These are phyloP conservation scores for Oryza longistaminata DNA, from an alignment of 176 grass and related monocot species.

Conservation along the genomic window DNA sequence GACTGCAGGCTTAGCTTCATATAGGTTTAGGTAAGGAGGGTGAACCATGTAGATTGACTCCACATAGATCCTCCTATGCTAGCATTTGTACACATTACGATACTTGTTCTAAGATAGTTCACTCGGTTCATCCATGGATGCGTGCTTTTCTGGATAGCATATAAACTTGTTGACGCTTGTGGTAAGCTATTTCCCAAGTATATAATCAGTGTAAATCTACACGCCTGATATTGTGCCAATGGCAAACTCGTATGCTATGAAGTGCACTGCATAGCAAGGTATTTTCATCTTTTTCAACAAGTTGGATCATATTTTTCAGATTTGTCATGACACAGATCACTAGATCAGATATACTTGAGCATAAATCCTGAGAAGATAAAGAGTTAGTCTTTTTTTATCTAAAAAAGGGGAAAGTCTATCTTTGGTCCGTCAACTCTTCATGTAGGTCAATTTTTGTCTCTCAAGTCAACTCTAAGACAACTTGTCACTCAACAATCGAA, in stretches of 20 bases:
- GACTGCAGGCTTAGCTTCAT: not conserved
- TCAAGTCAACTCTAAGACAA: too few relatives aligned
- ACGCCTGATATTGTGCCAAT: not conserved
- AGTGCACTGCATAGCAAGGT: slow-evolving; percentile 8
- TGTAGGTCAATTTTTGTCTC: too few relatives aligned
- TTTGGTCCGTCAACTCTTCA: too few relatives aligned
- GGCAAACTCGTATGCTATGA: not conserved
- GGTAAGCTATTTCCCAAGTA: not conserved
- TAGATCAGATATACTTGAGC: not conserved
- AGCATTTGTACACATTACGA: slow-evolving; percentile 22
- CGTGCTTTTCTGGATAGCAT: not conserved
- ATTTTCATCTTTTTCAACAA: not conserved
- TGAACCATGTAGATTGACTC: not conserved
- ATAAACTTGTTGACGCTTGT: not conserved
- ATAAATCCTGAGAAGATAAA: not conserved
- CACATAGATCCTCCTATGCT: slow-evolving; percentile 9
- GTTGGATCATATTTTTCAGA: not conserved
- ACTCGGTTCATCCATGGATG: not conserved
- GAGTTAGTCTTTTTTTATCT: not conserved
- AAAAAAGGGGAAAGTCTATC: too few relatives aligned
- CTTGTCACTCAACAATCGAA: too few relatives aligned
- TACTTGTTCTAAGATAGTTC: not conserved
- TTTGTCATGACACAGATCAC: not conserved
- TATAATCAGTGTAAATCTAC: not conserved
- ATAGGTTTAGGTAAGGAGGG: not conserved